Percentiles rank a stretch among this genome's conserved stretches.
Conservation (phyloP, 1,284 basidiomycete genomes). For the Wolfiporia cocos region DNA sequence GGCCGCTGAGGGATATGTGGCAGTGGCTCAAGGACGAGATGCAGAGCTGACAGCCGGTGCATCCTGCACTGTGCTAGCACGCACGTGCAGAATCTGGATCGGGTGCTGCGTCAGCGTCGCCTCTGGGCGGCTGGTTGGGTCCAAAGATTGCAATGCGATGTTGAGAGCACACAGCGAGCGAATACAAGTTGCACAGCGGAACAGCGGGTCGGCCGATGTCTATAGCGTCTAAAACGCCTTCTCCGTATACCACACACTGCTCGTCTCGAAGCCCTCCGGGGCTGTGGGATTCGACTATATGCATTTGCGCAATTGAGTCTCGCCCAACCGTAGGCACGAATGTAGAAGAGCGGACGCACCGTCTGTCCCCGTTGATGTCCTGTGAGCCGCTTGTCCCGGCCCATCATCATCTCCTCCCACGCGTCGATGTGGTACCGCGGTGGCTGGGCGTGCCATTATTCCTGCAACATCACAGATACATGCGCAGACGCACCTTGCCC, state of each 20-base stretch:
- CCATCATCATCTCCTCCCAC: conserved; percentile 97
- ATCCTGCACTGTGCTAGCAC: no score
- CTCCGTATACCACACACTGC: conserved; percentile 75
- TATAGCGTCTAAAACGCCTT: conserved; percentile 6
- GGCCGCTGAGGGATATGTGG: conserved; percentile 28
- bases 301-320: no score
- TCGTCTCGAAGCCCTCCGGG: conserved; percentile 72
- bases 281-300: conserved; percentile 66
- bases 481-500: conserved; percentile 65
- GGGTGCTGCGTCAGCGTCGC: no score
- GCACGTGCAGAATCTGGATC: no score
- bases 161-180: no score
- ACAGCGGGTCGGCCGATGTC: neutral
- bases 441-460: conserved; percentile 42
- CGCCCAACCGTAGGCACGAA: neutral
- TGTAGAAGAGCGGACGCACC: conserved; percentile 42
- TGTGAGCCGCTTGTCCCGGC: conserved; percentile 83
- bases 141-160: no score
- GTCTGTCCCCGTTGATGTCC: conserved; percentile 82
- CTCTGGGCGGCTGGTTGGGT: no score
- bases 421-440: conserved; percentile 78
- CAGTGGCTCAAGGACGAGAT: conserved; percentile 35
- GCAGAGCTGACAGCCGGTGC: conserved; percentile 12
- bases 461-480: neutral
- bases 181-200: no score